These are phyloP conservation scores for Diplodia sapinea DNA, from an alignment of 2,329 filamentous ascomycete genomes.

Conservation along the genomic window DNA sequence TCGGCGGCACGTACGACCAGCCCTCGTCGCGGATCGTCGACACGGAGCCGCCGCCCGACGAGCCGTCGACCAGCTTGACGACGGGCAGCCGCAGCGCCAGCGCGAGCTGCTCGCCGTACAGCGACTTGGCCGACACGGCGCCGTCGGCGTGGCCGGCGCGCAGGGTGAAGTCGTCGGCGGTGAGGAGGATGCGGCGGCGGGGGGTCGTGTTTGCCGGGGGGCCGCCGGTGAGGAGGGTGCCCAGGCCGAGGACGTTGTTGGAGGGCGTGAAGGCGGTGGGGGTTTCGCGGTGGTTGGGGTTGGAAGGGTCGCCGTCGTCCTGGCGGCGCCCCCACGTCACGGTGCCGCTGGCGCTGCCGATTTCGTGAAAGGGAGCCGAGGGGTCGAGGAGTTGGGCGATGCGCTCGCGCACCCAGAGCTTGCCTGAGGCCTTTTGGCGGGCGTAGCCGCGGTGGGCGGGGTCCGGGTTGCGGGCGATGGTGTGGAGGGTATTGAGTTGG, in stretches of 20 bases:
- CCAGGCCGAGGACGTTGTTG: conserved; percentile 68
- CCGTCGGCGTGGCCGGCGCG: conserved; percentile 70
- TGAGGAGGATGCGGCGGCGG: conserved; percentile 62
- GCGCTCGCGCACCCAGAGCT: conserved; percentile 69
- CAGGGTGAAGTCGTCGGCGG: conserved; percentile 68
- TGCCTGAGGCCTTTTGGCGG: conserved; percentile 68
- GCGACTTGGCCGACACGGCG: conserved; percentile 62
- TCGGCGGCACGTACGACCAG: conserved; percentile 65
- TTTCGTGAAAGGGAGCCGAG: conserved; percentile 60
- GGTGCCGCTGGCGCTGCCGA: conserved; percentile 65
- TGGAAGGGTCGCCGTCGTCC: no score
- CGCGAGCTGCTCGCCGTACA: conserved; percentile 66
- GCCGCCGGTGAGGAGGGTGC: conserved; percentile 54
- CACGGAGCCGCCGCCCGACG: conserved; percentile 66
- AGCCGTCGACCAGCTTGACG: conserved; percentile 69
- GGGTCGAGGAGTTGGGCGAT: conserved; percentile 64
- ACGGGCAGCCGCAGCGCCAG: conserved; percentile 64
- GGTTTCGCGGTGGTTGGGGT: conserved; percentile 38
- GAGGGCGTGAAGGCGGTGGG: conserved; percentile 59
- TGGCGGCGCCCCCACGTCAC: conserved; percentile 53
- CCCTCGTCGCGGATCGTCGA: conserved; percentile 63
- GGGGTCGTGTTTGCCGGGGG: conserved; percentile 65
- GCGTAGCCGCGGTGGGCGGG: conserved; percentile 62
- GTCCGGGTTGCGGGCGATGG: conserved; percentile 62
- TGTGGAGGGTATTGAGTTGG: conserved; percentile 60